Base-by-base conservation (phyloP, 2,329 filamentous ascomycete genomes). In the Hypoxylon sp. region DNA sequence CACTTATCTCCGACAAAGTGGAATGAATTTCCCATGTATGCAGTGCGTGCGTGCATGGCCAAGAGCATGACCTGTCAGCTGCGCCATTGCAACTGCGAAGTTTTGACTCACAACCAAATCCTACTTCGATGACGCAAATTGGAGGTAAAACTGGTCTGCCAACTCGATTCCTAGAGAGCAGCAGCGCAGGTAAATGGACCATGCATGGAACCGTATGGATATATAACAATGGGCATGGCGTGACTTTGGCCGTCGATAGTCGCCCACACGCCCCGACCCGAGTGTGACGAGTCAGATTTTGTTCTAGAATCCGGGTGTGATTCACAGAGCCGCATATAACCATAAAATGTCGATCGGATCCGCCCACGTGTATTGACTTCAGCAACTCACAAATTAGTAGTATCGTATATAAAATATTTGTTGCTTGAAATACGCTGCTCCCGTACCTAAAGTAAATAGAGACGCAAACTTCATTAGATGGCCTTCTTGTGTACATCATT, bases 71-170 rank as follows among this genome's bases (percentile, higher is more conserved):
- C 63, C 63, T 56, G 57, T 59, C 60, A 66, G 51, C 49, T 63
- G 63, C 57, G 41, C 60, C 53, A 48, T 36, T 50, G 45, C 34
- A 50, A 60, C 51, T 36, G 25, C 30, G 30, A 51, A 25, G 32
- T 38, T 38, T 57, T 70, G 68, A 65, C 64, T 70, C 68, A 68
- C 28, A 50, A 43, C 45, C 17, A 59, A 48, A 55, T 61, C 59
- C 60, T 25, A 36, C 49, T 25, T 57, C 48, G 41, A 70, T 68
- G 65, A 68, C 68, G 68, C 68, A 70, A n/a, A 52, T 59, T 53
- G 46, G 34, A 55, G 19, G 50, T 45, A 60, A 50, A 50, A 34
- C 25, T 34, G 23, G 48, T 21, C 41, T 38, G 25, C 50, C 53
- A 55, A 45, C 51, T 56, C 48, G 63, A 28, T 45, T 3, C 49